Percentiles rank a stretch among this genome's conserved stretches.
Evolutionary conservation across 140 eudicot genomes (phyloP).

Genomic region (Stevia rebaudiana): DNA sequence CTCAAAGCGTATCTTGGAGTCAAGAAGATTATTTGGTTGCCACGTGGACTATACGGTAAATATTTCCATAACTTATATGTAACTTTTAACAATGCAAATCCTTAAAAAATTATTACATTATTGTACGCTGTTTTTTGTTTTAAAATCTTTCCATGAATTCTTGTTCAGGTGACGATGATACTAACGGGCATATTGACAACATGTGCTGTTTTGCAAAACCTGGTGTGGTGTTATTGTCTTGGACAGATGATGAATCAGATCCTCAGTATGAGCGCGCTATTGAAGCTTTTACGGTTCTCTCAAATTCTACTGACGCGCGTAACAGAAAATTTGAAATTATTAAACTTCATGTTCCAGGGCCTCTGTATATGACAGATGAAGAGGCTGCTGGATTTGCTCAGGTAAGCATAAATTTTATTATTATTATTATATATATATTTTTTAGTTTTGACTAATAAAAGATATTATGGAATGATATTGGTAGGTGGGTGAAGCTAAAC

Average conservation of each 20-base stretch:
- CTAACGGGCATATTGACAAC: conserved; percentile 90
- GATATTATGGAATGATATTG: background rate
- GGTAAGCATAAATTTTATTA: conserved; percentile 26
- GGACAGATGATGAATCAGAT: conserved; percentile 89
- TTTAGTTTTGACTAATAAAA: no score
- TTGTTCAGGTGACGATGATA: conserved; percentile 84
- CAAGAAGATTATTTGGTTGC: conserved; percentile 79
- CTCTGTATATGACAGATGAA: conserved; percentile 86
- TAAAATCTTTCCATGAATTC: background rate
- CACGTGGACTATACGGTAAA: conserved; percentile 76
- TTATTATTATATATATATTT: background rate
- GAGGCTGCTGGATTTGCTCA: conserved; percentile 75
- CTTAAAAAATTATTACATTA: background rate
- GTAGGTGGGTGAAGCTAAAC: conserved; percentile 72
- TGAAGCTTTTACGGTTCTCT: conserved; percentile 69
- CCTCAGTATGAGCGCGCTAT: conserved; percentile 72
- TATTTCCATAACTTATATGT: background rate
- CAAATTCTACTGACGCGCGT: conserved; percentile 59
- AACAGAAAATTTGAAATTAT: conserved; percentile 67
- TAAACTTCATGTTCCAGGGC: conserved; percentile 91
- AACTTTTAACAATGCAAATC: background rate
- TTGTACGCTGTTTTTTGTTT: background rate
- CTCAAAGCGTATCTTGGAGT: conserved; percentile 83
- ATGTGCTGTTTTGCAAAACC: conserved; percentile 95
- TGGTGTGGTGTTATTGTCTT: conserved; percentile 75